These are phyloP conservation scores for Neofusicoccum ribis DNA, from an alignment of 2,329 filamentous ascomycete genomes.

Conservation along the genomic window DNA sequence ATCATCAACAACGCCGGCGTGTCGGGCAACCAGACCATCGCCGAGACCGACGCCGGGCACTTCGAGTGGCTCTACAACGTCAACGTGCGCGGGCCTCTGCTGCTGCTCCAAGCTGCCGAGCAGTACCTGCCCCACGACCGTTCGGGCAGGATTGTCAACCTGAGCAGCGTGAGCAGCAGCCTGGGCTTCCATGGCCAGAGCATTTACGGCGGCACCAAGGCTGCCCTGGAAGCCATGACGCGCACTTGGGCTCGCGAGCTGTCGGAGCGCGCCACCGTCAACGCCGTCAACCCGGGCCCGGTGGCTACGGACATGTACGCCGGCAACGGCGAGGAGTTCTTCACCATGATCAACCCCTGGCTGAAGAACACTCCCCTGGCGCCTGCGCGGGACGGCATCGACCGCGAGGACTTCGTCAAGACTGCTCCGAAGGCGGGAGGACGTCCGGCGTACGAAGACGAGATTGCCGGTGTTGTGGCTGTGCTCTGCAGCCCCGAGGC, in stretches of 20 bases:
- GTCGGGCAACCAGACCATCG: conserved; percentile 62
- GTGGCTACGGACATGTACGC: conserved; percentile 68
- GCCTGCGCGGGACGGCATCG: conserved; percentile 60
- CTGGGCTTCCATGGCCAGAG: conserved; percentile 58
- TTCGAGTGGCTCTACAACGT: conserved; percentile 74
- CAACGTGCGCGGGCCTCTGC: conserved; percentile 79
- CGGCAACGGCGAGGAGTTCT: conserved; percentile 58
- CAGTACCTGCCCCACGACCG: conserved; percentile 70
- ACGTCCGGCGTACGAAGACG: conserved; percentile 61
- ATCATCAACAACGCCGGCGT: conserved; percentile 84
- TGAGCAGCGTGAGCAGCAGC: conserved; percentile 59
- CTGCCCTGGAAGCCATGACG: conserved; percentile 69
- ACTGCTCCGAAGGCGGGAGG: conserved; percentile 50
- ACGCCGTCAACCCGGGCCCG: conserved; percentile 66
- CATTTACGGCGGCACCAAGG: conserved; percentile 67
- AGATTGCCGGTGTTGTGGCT: conserved; percentile 73
- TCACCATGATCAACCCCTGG: conserved; percentile 59
- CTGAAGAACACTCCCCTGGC: conserved; percentile 66
- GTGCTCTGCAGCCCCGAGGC: conserved; percentile 73
- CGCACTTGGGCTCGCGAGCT: conserved; percentile 66
- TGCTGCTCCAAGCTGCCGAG: conserved; percentile 72
- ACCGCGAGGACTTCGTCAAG: conserved; percentile 57
- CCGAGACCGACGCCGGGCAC: conserved; percentile 63
- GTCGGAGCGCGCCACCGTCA: conserved; percentile 62
- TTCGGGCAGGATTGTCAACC: conserved; percentile 63